Conservation (phyloP, 148 eudicot genomes). For the Euryodendron excelsum region DNA sequence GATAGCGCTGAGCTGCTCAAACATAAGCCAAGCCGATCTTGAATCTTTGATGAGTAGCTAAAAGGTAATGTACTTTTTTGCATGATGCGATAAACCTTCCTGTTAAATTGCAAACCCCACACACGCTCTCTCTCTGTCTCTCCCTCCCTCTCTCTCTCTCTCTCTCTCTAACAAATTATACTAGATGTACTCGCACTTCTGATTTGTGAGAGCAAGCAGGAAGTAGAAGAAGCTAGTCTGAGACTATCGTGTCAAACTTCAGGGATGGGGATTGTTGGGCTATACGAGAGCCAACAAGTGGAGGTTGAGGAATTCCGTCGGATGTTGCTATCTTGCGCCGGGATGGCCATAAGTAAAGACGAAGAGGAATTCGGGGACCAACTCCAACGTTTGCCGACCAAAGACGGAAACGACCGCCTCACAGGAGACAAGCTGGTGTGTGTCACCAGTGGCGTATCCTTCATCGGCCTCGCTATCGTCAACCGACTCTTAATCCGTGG, state of each 20-base stretch:
- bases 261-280: constrained; percentile 35
- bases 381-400: not conserved
- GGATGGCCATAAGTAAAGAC: constrained; percentile 22
- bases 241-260: not conserved
- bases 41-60: not conserved
- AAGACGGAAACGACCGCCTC: not conserved
- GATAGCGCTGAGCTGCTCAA: not conserved
- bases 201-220: not conserved
- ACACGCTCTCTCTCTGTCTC: not conserved
- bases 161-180: not conserved
- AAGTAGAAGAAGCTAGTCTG: not conserved
- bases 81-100: not conserved
- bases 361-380: constrained; percentile 19
- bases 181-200: no score
- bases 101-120: not conserved
- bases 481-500: constrained; percentile 46
- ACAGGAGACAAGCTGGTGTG: constrained; percentile 44
- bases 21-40: not conserved
- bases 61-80: not conserved
- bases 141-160: not conserved
- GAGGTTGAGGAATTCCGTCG: constrained; percentile 45
- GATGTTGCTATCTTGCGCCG: constrained; percentile 39
- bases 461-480: constrained; percentile 47
- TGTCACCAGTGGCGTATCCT: constrained; percentile 61
- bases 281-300: constrained; percentile 21